A percentile compares a stretch with the other conserved stretches of the same genome.
phyloP scores from a whole-genome alignment of 371 early-diverging fungal genomes.

The Furculomyces boomerangus region DNA sequence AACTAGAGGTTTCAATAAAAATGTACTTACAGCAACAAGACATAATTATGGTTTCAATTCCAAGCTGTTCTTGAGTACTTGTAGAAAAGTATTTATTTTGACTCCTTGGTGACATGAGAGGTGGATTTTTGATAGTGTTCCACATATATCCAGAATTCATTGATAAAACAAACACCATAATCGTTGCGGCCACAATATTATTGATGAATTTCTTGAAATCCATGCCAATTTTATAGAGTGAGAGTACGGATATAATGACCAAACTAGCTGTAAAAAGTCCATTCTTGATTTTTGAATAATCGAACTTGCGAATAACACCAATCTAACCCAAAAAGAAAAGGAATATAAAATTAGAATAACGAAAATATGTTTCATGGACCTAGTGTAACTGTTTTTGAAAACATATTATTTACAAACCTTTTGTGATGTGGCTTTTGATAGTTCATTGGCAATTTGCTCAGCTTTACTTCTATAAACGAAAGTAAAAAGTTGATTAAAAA shows the following conservation, averaged over 20 bases:
- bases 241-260: constrained; percentile 1
- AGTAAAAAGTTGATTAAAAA: too few species aligned
- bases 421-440: too few species aligned
- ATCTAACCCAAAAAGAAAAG: neutral
- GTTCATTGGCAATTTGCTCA: too few species aligned
- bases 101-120: constrained; percentile 11
- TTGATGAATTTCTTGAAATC: constrained; percentile 10
- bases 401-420: too few species aligned
- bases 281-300: constrained; percentile 9
- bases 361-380: too few species aligned
- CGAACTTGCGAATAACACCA: constrained; percentile 7
- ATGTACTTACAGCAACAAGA: constrained; percentile 6
- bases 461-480: too few species aligned
- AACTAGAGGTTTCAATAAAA: neutral
- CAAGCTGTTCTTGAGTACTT: constrained; percentile 14
- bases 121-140: constrained; percentile 21
- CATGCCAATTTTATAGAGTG: constrained; percentile 7
- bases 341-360: too few species aligned
- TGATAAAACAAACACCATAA: constrained; percentile 16
- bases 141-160: constrained; percentile 24
- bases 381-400: too few species aligned
- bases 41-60: constrained; percentile 20
- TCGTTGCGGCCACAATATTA: constrained; percentile 11
- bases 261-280: neutral
- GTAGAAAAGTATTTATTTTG: constrained; percentile 19